Conservation (phyloP, 495 filamentous ascomycete genomes). For the Tetracladium marchalianum region DNA sequence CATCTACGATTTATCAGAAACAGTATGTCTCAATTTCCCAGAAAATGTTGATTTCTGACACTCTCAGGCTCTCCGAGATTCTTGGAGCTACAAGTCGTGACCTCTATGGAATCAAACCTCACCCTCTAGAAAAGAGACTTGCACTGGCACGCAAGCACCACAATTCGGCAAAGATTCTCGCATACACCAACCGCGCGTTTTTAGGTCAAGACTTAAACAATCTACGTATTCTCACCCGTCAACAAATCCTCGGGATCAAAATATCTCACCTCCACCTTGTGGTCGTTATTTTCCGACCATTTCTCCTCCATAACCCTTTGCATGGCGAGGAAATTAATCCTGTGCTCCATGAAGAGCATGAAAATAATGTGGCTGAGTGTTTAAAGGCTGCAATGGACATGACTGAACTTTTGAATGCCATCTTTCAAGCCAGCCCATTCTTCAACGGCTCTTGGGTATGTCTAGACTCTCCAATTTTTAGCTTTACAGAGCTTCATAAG, state of each 20-base stretch:
- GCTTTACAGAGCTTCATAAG: conserved; percentile 15
- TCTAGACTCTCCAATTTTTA: not conserved
- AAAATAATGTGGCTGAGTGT: not conserved
- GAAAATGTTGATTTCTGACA: conserved; percentile 2
- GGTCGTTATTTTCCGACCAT: conserved; percentile 47
- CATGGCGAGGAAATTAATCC: not conserved
- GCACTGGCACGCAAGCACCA: conserved; percentile 17
- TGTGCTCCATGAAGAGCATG: not conserved
- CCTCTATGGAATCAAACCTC: conserved; percentile 36
- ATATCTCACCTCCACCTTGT: conserved; percentile 43
- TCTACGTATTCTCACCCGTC: conserved; percentile 39
- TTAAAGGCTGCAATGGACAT: not conserved
- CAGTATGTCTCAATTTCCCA: not conserved
- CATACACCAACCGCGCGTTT: conserved; percentile 23
- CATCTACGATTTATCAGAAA: conserved; percentile 1
- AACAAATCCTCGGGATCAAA: conserved; percentile 44
- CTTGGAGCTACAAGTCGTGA: conserved; percentile 10
- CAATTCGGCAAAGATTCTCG: conserved; percentile 24
- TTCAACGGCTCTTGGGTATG: conserved; percentile 5
- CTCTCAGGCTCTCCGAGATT: conserved; percentile 28
- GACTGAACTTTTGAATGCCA: conserved; percentile 31
- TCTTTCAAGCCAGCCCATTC: conserved; percentile 12
- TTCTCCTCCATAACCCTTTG: conserved; percentile 33
- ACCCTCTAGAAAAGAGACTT: conserved; percentile 25
- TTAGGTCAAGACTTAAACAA: conserved; percentile 35